phyloP scores from a whole-genome alignment of 257 asterid species.

The Solanum ossicruentum region DNA sequence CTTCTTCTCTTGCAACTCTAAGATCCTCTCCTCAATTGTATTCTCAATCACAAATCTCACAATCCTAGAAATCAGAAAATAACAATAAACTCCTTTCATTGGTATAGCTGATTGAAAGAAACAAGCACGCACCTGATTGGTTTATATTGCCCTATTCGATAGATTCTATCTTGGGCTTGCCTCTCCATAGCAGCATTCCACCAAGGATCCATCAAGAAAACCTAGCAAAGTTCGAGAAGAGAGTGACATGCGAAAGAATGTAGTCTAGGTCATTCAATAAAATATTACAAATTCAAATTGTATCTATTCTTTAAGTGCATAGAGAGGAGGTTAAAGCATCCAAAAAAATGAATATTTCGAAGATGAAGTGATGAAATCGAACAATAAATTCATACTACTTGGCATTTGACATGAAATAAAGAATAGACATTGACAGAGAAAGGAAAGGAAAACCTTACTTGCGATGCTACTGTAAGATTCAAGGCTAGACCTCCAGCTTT shows the following conservation, averaged over 20 bases:
- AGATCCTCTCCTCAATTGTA: slow-evolving; percentile 76
- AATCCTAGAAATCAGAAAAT: slow-evolving; percentile 28
- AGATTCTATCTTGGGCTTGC: slow-evolving; percentile 92
- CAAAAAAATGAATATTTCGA: background rate
- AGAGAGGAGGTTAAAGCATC: background rate
- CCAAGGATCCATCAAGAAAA: slow-evolving; percentile 97
- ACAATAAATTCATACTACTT: background rate
- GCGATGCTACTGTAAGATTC: slow-evolving; percentile 89
- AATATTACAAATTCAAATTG: background rate
- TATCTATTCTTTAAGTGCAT: background rate
- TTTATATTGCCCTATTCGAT: slow-evolving; percentile 72
- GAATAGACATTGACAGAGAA: background rate
- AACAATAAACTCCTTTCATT: background rate
- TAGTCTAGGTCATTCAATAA: background rate
- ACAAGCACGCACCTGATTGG: slow-evolving; percentile 25
- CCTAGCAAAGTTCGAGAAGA: slow-evolving; percentile 24
- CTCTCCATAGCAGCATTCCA: slow-evolving; percentile 94
- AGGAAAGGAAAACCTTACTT: slow-evolving; percentile 28
- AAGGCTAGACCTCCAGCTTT: slow-evolving; percentile 96
- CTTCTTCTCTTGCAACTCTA: slow-evolving; percentile 86
- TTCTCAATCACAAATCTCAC: slow-evolving; percentile 77
- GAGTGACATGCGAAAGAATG: background rate
- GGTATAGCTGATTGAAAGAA: background rate
- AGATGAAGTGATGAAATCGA: background rate
- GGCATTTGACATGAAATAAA: background rate